Evolutionary conservation across 306 rosid species (phyloP), one percentile per base, ranked within the genome.

Genomic region (Medicago arabica): DNA sequence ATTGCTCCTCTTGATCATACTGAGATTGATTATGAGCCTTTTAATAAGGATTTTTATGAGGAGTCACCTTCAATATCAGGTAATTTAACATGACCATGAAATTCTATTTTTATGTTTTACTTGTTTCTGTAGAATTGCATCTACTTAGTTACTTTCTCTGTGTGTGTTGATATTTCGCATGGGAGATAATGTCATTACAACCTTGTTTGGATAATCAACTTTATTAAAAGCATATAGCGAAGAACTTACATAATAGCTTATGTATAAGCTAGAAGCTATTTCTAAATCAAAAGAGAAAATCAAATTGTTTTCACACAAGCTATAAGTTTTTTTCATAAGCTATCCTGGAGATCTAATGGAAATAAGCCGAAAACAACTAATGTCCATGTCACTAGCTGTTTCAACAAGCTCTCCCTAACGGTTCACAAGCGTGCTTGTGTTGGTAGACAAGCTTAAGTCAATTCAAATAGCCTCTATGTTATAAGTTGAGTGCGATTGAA

Each of bases 21-120:
- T 58, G 86, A 86, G 13, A 87, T 95, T 23, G 99, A 95, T 6
- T 95, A 95, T 67, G 99, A 90, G 59, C 87, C 93, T 0, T 88
- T 95, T 71, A 89, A 47, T 60, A 95, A 92, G 87, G 99, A 95
- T 79, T 95, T 95, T 79, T 95, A 95, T 16, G 97, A 95, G 81
- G 98, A 95, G 82, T 70, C 84, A 4, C 88, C 89, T 72, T 92
- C 97, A 28, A 90, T 90, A 50, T 92, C 97, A 71, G 97, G 98
- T 92, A 62, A 11, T 1, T 10, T 9, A 40, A n/a, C 40, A 7
- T 11, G 21, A n/a, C 38, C 68, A 38, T n/a, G 7, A 51, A 68
- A 9, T 81, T 61, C 10, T 75, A 9, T 67, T 60, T 16, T 46
- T 68, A 46, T 67, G 64, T 31, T 8, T 39, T 50, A 62, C 46